Evolutionary conservation across 2,329 filamentous ascomycete genomes (phyloP), one percentile per base, ranked within the genome.

Genomic region (Penicillium paneum): DNA sequence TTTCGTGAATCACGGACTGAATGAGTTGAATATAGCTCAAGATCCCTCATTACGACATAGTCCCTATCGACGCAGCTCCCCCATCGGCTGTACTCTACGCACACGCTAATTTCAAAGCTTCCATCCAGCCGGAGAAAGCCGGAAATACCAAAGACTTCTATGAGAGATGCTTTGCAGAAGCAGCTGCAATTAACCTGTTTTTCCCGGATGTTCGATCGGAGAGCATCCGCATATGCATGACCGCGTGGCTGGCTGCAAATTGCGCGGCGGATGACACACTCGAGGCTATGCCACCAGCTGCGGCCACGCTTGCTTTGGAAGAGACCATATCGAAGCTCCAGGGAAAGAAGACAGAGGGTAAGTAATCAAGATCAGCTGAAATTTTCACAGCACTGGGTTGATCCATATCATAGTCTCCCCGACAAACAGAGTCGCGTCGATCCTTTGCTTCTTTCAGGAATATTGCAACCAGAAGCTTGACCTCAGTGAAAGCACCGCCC

Each of bases 221-320:
- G 13, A 3, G 10, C 8, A 40, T 47, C 13, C 49, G 43, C 3
- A 28, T 47, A 21, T 47, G 42, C 42, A 47, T 52, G 49, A 19
- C 49, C 3, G 49, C 49, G 2, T 52, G 49, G 49, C 19, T 52
- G 10, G 49, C 49, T 17, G 42, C 49, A 7, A 52, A 47, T 8
- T 52, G 49, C 34, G 42, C 34, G 5, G 49, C 28, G 0, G 49
- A 52, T 28, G 49, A 52, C 13, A 39, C 47, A 17, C 49, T 52
- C 7, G 49, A 52, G 8, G 24, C 26, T 1, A 47, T 52, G 35
- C 42, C 49, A 1, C 34, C 29, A 3, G 15, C 15, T 31, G 17
- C 17, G 1, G 49, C 41, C 2, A 34, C 24, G 8, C 2, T 31
- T 11, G 26, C 42, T 12, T 24, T 52, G 29, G 21, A 52, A 19